These are phyloP conservation scores for Balakata baccata DNA, from an alignment of 345 rosid species.

Conservation along the genomic window DNA sequence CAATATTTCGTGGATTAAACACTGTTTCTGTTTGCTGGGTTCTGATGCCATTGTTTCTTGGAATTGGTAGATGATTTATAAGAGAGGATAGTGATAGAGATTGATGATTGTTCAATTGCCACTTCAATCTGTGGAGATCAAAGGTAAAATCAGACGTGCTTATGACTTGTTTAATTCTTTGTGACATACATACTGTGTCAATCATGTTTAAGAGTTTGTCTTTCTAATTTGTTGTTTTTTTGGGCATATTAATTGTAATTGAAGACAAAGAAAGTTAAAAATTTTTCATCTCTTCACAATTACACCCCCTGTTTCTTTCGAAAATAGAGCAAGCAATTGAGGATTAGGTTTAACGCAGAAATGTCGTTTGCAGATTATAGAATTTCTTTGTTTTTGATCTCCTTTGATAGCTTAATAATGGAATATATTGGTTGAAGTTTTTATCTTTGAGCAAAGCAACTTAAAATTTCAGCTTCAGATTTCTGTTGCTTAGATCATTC, in stretches of 20 bases:
- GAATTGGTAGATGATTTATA: background rate
- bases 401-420: background rate
- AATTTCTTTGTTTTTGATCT: background rate
- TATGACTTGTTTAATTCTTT: background rate
- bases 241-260: background rate
- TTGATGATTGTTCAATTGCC: background rate
- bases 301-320: background rate
- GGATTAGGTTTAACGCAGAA: background rate
- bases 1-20: too few relatives aligned
- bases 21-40: background rate
- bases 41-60: background rate
- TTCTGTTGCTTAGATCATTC: background rate
- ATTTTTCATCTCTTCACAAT: background rate
- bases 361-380: background rate
- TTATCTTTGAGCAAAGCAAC: too few relatives aligned
- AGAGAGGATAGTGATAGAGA: background rate
- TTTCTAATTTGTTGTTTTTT: background rate
- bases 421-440: background rate
- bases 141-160: background rate
- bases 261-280: background rate
- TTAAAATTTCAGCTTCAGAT: background rate
- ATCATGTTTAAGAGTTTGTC: background rate
- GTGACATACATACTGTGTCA: background rate
- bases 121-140: background rate
- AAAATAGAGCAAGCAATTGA: background rate